phyloP scores from a whole-genome alignment of 2,329 filamentous ascomycete genomes.

The Dactylellina haptotyla region DNA sequence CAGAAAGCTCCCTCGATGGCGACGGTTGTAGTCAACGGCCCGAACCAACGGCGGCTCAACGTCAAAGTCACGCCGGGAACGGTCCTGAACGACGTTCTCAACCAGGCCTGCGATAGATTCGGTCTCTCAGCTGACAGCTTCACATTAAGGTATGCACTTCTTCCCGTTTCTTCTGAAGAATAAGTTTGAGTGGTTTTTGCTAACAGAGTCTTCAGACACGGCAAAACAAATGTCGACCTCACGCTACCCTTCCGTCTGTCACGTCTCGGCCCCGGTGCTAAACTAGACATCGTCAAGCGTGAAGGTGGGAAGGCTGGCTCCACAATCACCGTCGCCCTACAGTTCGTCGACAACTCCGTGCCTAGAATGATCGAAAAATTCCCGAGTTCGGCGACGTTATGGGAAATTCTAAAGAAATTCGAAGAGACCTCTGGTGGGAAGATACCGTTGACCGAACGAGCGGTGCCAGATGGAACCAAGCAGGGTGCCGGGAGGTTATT shows the following conservation, averaged over 20 bases:
- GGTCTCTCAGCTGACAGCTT: slow-evolving; percentile 77
- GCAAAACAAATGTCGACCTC: slow-evolving; percentile 85
- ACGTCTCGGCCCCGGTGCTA: slow-evolving; percentile 83
- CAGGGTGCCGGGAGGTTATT: slow-evolving; percentile 77
- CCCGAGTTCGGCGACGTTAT: slow-evolving; percentile 85
- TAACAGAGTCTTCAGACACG: slow-evolving; percentile 68
- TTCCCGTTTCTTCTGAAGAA: not conserved
- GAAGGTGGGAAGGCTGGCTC: slow-evolving; percentile 77
- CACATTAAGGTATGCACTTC: slow-evolving; percentile 44
- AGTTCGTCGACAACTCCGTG: slow-evolving; percentile 71
- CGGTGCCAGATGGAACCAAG: slow-evolving; percentile 69
- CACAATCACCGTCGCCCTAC: slow-evolving; percentile 85
- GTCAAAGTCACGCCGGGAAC: slow-evolving; percentile 86
- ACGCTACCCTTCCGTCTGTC: slow-evolving; percentile 84
- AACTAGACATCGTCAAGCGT: slow-evolving; percentile 79
- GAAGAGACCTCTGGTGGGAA: slow-evolving; percentile 76
- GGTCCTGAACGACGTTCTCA: slow-evolving; percentile 83
- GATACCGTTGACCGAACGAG: slow-evolving; percentile 80
- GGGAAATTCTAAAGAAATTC: slow-evolving; percentile 89
- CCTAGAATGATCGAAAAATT: slow-evolving; percentile 84
- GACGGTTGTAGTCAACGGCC: slow-evolving; percentile 46
- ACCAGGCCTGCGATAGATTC: slow-evolving; percentile 87
- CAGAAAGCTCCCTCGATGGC: slow-evolving; percentile 17
- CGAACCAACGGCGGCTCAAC: slow-evolving; percentile 76
- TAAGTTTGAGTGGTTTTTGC: not conserved